These are phyloP conservation scores for Dissophora ornata DNA, from an alignment of 192 early-diverging fungal genomes.

Conservation along the genomic window DNA sequence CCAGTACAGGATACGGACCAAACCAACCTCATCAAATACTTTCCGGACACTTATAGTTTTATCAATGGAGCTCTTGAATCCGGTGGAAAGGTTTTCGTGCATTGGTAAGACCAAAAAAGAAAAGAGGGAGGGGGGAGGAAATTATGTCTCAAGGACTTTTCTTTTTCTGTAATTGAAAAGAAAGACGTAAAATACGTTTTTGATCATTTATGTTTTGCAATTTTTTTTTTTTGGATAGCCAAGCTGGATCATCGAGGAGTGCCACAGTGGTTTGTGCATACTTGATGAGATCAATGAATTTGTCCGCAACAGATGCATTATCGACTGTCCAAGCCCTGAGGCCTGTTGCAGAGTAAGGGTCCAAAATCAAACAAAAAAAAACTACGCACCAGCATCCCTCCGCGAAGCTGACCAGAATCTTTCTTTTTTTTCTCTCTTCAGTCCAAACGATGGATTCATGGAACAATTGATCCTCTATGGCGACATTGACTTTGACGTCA, in stretches of 20 bases:
- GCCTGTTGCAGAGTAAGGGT: slow-evolving; percentile 58
- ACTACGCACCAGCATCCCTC: too few relatives aligned
- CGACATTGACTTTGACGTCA: slow-evolving; percentile 68
- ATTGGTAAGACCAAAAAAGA: slow-evolving; percentile 69
- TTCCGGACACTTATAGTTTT: slow-evolving; percentile 71
- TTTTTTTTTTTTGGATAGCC: too few relatives aligned
- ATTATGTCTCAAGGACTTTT: too few relatives aligned
- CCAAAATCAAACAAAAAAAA: too few relatives aligned
- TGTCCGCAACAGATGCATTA: slow-evolving; percentile 64
- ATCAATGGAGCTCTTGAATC: slow-evolving; percentile 59
- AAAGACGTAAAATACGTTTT: too few relatives aligned
- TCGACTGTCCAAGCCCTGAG: slow-evolving; percentile 48
- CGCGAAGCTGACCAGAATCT: background rate
- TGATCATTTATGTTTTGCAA: too few relatives aligned
- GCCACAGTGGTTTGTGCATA: slow-evolving; percentile 74
- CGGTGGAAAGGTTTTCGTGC: slow-evolving; percentile 71
- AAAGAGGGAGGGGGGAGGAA: too few relatives aligned
- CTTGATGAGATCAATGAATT: slow-evolving; percentile 67
- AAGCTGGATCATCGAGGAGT: slow-evolving; percentile 74
- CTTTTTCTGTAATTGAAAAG: too few relatives aligned
- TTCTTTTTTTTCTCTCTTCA: slow-evolving; percentile 5
- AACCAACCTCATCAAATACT: slow-evolving; percentile 78
- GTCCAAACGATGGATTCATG: slow-evolving; percentile 74
- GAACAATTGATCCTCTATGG: slow-evolving; percentile 72
- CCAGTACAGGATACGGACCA: slow-evolving; percentile 68